Base-by-base conservation (phyloP, 176 grass and related monocot genomes). In the Bonia amplexicaulis region DNA sequence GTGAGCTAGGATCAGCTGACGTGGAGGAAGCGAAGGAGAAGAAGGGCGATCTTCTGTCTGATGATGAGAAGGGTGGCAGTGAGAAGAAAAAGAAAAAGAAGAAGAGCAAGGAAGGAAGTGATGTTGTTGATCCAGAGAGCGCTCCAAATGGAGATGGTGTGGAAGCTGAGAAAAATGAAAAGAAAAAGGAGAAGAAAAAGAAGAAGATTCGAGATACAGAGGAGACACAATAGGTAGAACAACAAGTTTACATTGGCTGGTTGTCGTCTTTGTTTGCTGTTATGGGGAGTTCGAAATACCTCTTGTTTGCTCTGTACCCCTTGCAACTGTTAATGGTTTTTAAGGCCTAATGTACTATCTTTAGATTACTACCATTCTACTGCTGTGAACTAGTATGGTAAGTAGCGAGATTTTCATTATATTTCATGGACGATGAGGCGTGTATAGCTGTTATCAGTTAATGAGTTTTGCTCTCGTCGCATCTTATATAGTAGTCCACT, bases 101-200 rank as follows among this genome's bases (percentile, higher is more conserved):
- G 84, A 97, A 93, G 71, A 92, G 29, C 69, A 91, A 97, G 79
- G 87, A 94, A 68, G 86, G 26, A 39, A 27, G 77, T 4, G 89
- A 85, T 66, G 81, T 47, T 58, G 74, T 49, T 2, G 84, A 81
- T 26, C 41, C 23, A 47, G 70, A 69, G 23, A 72, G 35, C 16
- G 7, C 37, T 26, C 11, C 71, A 40, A 27, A 55, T 66, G 83
- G 17, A 67, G 85, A 82, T 13, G 82, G 20, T 0, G 84, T 22
- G 0, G 88, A 85, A 59, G 87, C 39, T 74, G 87, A 90, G 89
- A 93, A 92, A 80, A 93, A 80, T 10, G 88, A 88, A 76, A 97
- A 93, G 86, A 97, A 93, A 78, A 84, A 66, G 41, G 80, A 92
- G n/a, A 94, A 97, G 80, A 97, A 94, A 88, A 94, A 95, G 82